These are phyloP conservation scores for Aspergillus hiratsukae DNA, from an alignment of 2,329 filamentous ascomycete species.

Conservation along the genomic window DNA sequence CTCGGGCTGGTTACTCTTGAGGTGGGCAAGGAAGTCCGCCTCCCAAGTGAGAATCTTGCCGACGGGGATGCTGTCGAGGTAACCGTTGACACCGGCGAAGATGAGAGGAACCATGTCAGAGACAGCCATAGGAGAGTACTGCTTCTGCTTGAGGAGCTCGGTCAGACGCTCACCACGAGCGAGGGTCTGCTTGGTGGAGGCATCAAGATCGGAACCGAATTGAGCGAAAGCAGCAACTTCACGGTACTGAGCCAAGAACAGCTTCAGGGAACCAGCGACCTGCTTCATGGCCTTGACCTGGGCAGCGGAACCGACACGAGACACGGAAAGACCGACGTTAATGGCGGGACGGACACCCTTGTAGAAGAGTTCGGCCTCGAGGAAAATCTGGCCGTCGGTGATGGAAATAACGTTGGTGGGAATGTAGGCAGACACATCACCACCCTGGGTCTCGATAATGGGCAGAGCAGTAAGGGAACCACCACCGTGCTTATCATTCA, in stretches of 20 bases:
- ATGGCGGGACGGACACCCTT: slow-evolving; percentile 99
- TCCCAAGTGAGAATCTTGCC: slow-evolving; percentile 91
- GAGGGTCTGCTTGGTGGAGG: slow-evolving; percentile 97
- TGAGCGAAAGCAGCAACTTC: slow-evolving; percentile 99
- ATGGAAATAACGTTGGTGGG: slow-evolving; percentile 99
- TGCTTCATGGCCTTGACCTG: slow-evolving; percentile 99
- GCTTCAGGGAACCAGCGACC: slow-evolving; percentile 98
- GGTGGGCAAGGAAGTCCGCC: slow-evolving; percentile 85
- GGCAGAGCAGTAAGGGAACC: slow-evolving; percentile 96
- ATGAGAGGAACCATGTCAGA: slow-evolving; percentile 99
- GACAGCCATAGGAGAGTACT: slow-evolving; percentile 97
- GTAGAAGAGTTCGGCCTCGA: slow-evolving; percentile 99
- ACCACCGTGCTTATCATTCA: slow-evolving; percentile 91
- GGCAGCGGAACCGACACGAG: slow-evolving; percentile 98
- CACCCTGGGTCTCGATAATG: slow-evolving; percentile 98
- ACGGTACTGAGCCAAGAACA: slow-evolving; percentile 99
- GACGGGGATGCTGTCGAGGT: slow-evolving; percentile 84
- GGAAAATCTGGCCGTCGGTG: slow-evolving; percentile 99
- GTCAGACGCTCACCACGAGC: slow-evolving; percentile 97
- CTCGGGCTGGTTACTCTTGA: slow-evolving; percentile 85
- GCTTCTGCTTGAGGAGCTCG: slow-evolving; percentile 99
- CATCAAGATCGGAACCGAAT: slow-evolving; percentile 99
- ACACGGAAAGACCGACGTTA: slow-evolving; percentile 99
- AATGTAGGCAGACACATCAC: slow-evolving; percentile 99
- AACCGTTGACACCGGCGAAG: slow-evolving; percentile 98